phyloP scores from a whole-genome alignment of 495 filamentous ascomycete genomes.

The Hypoxylon subgilvum region DNA sequence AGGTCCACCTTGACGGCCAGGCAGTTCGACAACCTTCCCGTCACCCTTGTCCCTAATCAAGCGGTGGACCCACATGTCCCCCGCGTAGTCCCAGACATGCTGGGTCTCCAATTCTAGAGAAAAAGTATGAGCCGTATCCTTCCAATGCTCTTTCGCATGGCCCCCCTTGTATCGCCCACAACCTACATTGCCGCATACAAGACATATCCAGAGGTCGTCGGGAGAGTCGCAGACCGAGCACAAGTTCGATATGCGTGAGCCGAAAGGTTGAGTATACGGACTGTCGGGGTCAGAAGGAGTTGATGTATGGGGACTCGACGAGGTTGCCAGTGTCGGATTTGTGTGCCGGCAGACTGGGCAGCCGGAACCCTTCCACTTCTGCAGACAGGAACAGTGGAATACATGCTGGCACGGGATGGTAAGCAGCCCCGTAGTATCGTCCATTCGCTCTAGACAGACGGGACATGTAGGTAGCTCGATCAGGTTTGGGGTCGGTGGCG shows the following conservation, averaged over 20 bases:
- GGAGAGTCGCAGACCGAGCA: conserved; percentile 79
- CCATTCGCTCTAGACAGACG: conserved; percentile 97
- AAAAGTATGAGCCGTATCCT: conserved; percentile 85
- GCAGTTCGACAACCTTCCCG: conserved; percentile 86
- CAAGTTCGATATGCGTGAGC: conserved; percentile 53
- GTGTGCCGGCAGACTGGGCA: conserved; percentile 96
- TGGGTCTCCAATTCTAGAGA: conserved; percentile 91
- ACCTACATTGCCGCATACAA: conserved; percentile 92
- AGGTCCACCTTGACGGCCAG: conserved; percentile 45
- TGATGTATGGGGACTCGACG: conserved; percentile 28
- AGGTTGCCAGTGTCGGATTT: conserved; percentile 43
- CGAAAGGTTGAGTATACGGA: conserved; percentile 57
- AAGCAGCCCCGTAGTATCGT: conserved; percentile 90
- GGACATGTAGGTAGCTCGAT: conserved; percentile 95
- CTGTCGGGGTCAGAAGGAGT: conserved; percentile 46
- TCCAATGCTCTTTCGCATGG: conserved; percentile 93
- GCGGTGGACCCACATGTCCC: conserved; percentile 93
- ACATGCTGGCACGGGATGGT: conserved; percentile 98
- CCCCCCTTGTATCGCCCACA: conserved; percentile 93
- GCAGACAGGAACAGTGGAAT: conserved; percentile 95
- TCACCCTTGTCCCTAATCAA: conserved; percentile 91
- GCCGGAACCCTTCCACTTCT: conserved; percentile 93
- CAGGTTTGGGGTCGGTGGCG: conserved; percentile 87
- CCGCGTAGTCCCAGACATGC: conserved; percentile 96
- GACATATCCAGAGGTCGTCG: conserved; percentile 87